Percentiles rank a stretch among this genome's conserved stretches.
Evolutionary conservation across 2,329 filamentous ascomycete genomes (phyloP).

Genomic region (Penicillium expansum): DNA sequence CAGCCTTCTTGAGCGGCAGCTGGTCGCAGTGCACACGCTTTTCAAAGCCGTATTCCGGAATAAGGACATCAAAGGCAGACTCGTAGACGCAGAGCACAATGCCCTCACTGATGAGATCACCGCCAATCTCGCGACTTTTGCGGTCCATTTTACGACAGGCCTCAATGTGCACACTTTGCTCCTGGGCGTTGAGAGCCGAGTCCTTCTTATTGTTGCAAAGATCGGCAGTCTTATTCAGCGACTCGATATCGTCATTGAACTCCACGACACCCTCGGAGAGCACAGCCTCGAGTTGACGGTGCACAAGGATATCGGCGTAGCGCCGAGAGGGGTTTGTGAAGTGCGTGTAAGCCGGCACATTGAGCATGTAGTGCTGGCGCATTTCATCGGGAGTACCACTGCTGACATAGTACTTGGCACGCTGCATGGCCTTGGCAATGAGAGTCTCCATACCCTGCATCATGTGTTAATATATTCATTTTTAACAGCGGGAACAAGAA

Average conservation of each 20-base stretch:
- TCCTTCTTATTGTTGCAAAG: constrained; percentile 99
- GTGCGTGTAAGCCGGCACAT: constrained; percentile 92
- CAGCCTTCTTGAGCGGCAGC: constrained; percentile 95
- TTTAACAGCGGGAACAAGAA: neutral
- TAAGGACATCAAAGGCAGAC: constrained; percentile 95
- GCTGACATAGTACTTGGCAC: constrained; percentile 90
- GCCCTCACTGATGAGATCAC: constrained; percentile 90
- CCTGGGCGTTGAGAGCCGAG: constrained; percentile 92
- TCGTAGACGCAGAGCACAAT: constrained; percentile 98
- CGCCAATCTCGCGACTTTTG: constrained; percentile 78
- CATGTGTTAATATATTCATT: constrained; percentile 14
- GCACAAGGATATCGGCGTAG: constrained; percentile 91
- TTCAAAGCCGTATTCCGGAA: constrained; percentile 97
- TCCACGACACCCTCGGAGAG: constrained; percentile 79
- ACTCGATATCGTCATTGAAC: constrained; percentile 85
- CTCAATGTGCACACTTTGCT: constrained; percentile 98
- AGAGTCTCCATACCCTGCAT: constrained; percentile 85
- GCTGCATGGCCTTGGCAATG: constrained; percentile 90
- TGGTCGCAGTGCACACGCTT: constrained; percentile 99
- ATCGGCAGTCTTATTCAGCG: constrained; percentile 85
- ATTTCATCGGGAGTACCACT: constrained; percentile 74
- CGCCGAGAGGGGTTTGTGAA: constrained; percentile 94
- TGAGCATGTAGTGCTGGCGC: constrained; percentile 85
- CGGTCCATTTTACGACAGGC: constrained; percentile 95
- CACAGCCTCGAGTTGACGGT: constrained; percentile 86